phyloP scores from a whole-genome alignment of 1,139 yeast genomes.

The Barnettozyma hawaiiensis region DNA sequence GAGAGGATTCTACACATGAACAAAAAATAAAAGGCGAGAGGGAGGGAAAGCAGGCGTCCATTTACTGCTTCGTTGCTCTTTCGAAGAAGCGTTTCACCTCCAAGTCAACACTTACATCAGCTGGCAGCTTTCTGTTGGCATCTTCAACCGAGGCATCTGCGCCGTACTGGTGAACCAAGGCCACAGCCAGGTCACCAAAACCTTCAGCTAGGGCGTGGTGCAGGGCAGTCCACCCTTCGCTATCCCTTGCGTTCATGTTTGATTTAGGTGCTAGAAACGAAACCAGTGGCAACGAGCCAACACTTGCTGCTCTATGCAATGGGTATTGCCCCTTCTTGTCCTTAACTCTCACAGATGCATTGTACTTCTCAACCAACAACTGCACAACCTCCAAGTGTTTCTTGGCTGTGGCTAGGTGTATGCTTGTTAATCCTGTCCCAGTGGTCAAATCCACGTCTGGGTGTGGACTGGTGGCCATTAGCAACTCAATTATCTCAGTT shows the following conservation, averaged over 20 bases:
- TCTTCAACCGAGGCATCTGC: slow-evolving; percentile 54
- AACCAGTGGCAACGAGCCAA: slow-evolving; percentile 57
- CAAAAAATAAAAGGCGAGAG: no score
- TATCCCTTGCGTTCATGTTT: slow-evolving; percentile 65
- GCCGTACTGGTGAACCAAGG: slow-evolving; percentile 49
- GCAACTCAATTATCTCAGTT: slow-evolving; percentile 41
- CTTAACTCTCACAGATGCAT: slow-evolving; percentile 58
- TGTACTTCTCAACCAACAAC: slow-evolving; percentile 38
- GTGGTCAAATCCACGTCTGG: slow-evolving; percentile 52
- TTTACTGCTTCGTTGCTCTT: slow-evolving; percentile 2
- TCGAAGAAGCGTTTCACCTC: slow-evolving; percentile 34
- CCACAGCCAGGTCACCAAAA: slow-evolving; percentile 68
- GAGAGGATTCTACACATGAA: no score
- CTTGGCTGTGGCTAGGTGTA: slow-evolving; percentile 76
- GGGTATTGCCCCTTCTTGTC: slow-evolving; percentile 66
- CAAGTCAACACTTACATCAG: slow-evolving; percentile 57
- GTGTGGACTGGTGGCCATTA: slow-evolving; percentile 38
- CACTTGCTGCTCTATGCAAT: slow-evolving; percentile 78
- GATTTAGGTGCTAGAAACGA: slow-evolving; percentile 47
- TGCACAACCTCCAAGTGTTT: slow-evolving; percentile 49
- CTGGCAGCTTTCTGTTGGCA: slow-evolving; percentile 50
- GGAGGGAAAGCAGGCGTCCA: no score
- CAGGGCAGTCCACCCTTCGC: slow-evolving; percentile 76
- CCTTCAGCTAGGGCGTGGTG: slow-evolving; percentile 95
- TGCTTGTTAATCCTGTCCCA: slow-evolving; percentile 61